These are phyloP conservation scores for Rosa hybrid DNA, from an alignment of 331 rosid species.

Conservation along the genomic window DNA sequence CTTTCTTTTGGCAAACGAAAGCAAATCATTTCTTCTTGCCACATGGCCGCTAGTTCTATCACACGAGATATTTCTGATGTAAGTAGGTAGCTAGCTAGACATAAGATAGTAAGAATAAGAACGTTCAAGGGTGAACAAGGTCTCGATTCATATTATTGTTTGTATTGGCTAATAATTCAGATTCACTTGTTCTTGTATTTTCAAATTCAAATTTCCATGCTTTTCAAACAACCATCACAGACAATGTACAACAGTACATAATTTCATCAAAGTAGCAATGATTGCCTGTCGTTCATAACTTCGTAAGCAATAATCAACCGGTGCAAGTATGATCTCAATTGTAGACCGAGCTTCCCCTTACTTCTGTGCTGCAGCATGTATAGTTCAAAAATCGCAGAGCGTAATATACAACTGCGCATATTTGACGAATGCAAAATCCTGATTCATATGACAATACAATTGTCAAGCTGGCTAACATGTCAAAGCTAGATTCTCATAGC, in stretches of 20 bases:
- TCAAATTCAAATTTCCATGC: background rate
- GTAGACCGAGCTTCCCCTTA: slow-evolving; percentile 1
- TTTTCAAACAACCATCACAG: background rate
- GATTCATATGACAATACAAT: background rate
- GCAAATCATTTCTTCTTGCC: no score
- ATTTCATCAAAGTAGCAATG: background rate
- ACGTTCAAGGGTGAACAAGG: no score
- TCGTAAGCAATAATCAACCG: background rate
- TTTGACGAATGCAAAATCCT: background rate
- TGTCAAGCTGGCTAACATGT: background rate
- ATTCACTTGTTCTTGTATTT: no score
- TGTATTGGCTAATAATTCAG: no score
- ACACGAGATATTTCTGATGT: no score
- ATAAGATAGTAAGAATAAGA: no score
- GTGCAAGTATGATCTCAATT: background rate
- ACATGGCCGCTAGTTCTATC: no score
- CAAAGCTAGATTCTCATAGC: slow-evolving; percentile 6
- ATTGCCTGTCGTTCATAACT: slow-evolving; percentile 1
- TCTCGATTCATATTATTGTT: no score
- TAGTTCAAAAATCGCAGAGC: background rate
- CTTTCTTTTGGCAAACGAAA: no score
- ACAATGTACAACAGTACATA: background rate
- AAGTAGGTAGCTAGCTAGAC: no score
- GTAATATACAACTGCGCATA: slow-evolving; percentile 6
- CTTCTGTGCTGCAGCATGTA: background rate